Conservation (phyloP, 2,329 filamentous ascomycete species). For the Cytospora paraplurivora region DNA sequence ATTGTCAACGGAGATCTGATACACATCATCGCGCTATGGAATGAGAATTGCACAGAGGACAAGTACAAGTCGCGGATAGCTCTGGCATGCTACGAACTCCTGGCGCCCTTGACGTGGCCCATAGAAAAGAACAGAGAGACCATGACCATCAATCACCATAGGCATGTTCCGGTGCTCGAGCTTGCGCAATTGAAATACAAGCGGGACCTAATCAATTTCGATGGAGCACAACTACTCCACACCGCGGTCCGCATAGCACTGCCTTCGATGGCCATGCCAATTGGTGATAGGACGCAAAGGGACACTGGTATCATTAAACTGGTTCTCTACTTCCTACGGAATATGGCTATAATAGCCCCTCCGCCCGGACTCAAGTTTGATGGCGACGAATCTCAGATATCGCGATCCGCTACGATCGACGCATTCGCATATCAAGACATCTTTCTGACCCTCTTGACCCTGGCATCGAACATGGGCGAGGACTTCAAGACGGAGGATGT, state of each 20-base stretch:
- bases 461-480: constrained; percentile 90
- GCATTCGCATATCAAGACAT: constrained; percentile 91
- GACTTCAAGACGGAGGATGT: constrained; percentile 91
- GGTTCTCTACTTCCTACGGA: constrained; percentile 84
- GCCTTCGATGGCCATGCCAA: constrained; percentile 79
- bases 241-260: constrained; percentile 79
- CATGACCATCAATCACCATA: constrained; percentile 90
- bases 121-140: constrained; percentile 75
- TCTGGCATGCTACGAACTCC: constrained; percentile 83
- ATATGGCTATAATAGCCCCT: constrained; percentile 81
- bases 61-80: constrained; percentile 78
- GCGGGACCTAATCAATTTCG: constrained; percentile 80
- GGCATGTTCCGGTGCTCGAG: constrained; percentile 86
- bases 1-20: constrained; percentile 87
- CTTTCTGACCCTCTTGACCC: constrained; percentile 78
- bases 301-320: constrained; percentile 94
- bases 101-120: constrained; percentile 94
- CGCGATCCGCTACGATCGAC: constrained; percentile 83
- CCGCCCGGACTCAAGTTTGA: constrained; percentile 73
- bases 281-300: constrained; percentile 72
- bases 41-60: constrained; percentile 70
- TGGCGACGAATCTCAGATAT: constrained; percentile 87
- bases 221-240: constrained; percentile 74
- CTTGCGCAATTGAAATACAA: constrained; percentile 90
- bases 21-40: constrained; percentile 84